Base-by-base conservation (phyloP, 2,329 filamentous ascomycete genomes). In the Penicillium thymicola region DNA sequence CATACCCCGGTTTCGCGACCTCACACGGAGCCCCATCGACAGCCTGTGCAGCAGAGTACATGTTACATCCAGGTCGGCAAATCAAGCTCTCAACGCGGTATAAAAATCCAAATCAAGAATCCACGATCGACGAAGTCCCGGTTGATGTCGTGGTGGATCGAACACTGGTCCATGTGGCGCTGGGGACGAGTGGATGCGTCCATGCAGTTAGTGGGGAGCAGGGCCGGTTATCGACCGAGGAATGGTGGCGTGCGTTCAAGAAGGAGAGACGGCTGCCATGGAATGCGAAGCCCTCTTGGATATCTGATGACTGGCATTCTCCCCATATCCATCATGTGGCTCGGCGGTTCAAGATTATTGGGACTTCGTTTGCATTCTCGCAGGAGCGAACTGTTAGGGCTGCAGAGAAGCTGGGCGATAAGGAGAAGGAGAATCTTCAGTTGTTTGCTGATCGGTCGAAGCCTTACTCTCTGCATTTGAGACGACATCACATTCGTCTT, bases 81-180 rank as follows among this genome's bases (percentile, higher is more conserved):
- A 65, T 65, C 8, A 25, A 34, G 4, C 57, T 66, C 0, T 47
- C 64, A 9, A 59, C 65, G 0, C 51, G 61, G 36, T 64, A 53
- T 18, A n/a, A 63, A 18, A 54, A 65, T 14, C 64, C 65, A 9
- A 43, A 59, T 4, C 30, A 55, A 32, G 55, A 67, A 18, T 59
- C 60, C 1, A 65, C 60, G 1, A 65, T 66, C 14, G 65, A 67
- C 28, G 64, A 67, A 32, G 65, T 67, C 13, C 63, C 64, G 2
- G 62, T 67, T 18, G 65, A 67, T 46, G 64, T 67, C 3, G 65
- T 67, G 1, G 64, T 58, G 3, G 65, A 67, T 43, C 58, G 65
- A 11, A 25, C 64, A 3, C 51, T 65, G 4, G 55, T 62, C 16
- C 63, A 65, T 51, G 46, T 54, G 11, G 63, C 63, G 3, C 8